Evolutionary conservation across 169 alveolate species (phyloP), one percentile per base, ranked within the genome.

Genomic region (Plasmodium berghei): DNA sequence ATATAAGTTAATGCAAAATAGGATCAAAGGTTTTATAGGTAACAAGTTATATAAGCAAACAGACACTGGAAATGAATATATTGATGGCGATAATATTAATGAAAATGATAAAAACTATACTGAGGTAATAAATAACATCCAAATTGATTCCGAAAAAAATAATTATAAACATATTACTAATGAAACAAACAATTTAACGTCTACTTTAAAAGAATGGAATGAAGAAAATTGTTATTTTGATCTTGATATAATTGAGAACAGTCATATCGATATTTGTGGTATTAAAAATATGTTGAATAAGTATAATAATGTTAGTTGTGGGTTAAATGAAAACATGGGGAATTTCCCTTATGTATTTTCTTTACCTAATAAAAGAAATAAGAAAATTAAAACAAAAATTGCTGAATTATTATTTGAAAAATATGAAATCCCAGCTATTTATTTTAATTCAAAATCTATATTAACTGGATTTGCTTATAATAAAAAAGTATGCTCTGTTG

Each of bases 391-490:
- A 52, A 54, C 1, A 42, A 77, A 77, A 77, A 52, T 77, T 49
- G 12, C 89, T 1, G 71, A 77, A 40, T 69, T 77, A 0, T 64
- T 77, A 48, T 77, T 77, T 48, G 89, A 77, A 64, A 77, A 77
- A 54, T 77, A 77, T 52, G 64, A 77, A 26, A 46, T 63, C 1
- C 89, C 89, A 2, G 75, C 89, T 45, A 9, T 77, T 14, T 63
- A 77, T 52, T 63, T 77, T 26, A 77, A 77, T 45, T 49, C 89
- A 54, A 77, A 77, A 46, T 49, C 89, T 0, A 40, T 77, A 12
- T 45, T 77, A 63, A 62, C 61, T 12, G 89, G 89, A 28, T 64
- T 77, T 77, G 64, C 89, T 18, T 77, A 77, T 24, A 77, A 77
- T 58, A 77, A 64, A 52, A 77, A 77, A 0, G 46, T 77, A 0